Conservation (phyloP, 768 basidiomycete species). For the Daedalea quercina region DNA sequence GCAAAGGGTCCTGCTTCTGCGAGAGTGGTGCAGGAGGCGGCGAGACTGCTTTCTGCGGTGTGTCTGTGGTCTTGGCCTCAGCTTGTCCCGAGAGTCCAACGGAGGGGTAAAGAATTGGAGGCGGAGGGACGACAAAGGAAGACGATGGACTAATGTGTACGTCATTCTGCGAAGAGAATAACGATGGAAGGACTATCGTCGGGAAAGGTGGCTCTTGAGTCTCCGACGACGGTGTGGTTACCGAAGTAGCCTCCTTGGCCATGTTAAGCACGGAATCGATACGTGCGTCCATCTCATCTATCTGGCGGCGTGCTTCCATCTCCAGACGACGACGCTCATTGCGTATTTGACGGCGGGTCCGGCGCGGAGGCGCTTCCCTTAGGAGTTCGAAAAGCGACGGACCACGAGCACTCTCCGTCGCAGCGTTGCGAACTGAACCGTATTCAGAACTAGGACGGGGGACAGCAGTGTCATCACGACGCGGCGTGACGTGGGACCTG, state of each 20-base stretch:
- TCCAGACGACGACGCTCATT: no score
- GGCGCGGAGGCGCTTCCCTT: not conserved
- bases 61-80: not conserved
- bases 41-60: not conserved
- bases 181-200: not conserved
- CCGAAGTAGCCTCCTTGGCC: no score
- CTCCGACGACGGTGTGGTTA: not conserved
- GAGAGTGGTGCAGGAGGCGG: not conserved
- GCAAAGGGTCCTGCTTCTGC: not conserved
- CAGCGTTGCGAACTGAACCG: not conserved
- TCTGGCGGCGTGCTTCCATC: no score
- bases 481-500: not conserved
- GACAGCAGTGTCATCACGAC: not conserved
- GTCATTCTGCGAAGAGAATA: not conserved
- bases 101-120: constrained; percentile 9
- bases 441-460: not conserved
- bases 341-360: no score
- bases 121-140: constrained; percentile 11
- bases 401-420: not conserved
- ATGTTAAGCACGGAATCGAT: no score
- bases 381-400: not conserved
- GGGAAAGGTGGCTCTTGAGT: not conserved
- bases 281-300: no score
- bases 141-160: not conserved
- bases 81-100: not conserved